These are phyloP conservation scores for Diplocarpon mali DNA, from an alignment of 2,329 filamentous ascomycete species.

Conservation along the genomic window DNA sequence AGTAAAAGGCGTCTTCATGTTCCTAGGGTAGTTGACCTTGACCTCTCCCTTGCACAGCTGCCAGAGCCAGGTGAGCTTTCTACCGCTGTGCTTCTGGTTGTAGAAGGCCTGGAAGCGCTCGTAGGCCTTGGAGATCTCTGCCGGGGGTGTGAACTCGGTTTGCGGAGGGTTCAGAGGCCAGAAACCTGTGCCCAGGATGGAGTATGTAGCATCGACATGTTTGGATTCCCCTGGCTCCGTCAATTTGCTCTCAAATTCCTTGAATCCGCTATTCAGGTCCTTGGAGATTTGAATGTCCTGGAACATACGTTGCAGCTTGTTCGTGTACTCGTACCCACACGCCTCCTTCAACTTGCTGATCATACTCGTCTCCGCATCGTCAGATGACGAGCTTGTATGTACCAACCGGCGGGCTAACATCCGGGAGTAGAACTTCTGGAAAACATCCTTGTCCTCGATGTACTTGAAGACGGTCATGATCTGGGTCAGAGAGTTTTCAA, in stretches of 20 bases:
- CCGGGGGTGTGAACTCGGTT: constrained; percentile 79
- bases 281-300: constrained; percentile 99
- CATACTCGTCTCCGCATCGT: constrained; percentile 98
- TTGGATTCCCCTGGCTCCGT: constrained; percentile 54
- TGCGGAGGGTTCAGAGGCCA: constrained; percentile 85
- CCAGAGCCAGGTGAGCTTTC: constrained; percentile 97
- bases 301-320: constrained; percentile 99
- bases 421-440: constrained; percentile 98
- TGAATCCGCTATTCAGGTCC: constrained; percentile 84
- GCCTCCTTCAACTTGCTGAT: constrained; percentile 98
- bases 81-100: constrained; percentile 89
- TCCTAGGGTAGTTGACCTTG: constrained; percentile 85
- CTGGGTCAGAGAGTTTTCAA: constrained; percentile 78
- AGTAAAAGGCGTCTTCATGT: constrained; percentile 81
- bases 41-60: constrained; percentile 96
- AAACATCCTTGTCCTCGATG: constrained; percentile 99
- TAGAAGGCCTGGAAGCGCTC: constrained; percentile 88
- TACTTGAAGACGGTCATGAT: constrained; percentile 99
- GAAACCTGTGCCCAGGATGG: constrained; percentile 91
- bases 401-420: constrained; percentile 93
- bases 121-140: constrained; percentile 74
- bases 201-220: constrained; percentile 74
- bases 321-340: constrained; percentile 97
- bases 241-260: constrained; percentile 60
- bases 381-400: constrained; percentile 87